Percentiles rank a stretch among this genome's conserved stretches.
phyloP scores from a whole-genome alignment of 2,329 filamentous ascomycete genomes.

The Xylaria sp. region DNA sequence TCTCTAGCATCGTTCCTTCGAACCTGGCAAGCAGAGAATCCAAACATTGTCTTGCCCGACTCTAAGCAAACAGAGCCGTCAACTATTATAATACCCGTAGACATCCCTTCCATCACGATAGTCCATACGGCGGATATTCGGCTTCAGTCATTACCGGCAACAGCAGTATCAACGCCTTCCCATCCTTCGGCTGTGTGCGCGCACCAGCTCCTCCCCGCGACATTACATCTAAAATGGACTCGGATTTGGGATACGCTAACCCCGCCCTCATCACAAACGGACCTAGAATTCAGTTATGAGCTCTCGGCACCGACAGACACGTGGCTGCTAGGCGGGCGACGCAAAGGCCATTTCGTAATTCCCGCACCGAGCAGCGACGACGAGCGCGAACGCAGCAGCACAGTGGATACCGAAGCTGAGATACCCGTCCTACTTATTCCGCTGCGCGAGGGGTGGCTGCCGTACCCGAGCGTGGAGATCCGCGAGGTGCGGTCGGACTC shows the following conservation, averaged over 20 bases:
- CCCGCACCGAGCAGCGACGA: constrained; percentile 50
- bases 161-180: constrained; percentile 44
- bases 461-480: constrained; percentile 83
- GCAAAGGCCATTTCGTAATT: constrained; percentile 80
- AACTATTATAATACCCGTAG: constrained; percentile 87
- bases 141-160: constrained; percentile 55
- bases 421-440: constrained; percentile 83
- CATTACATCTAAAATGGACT: constrained; percentile 71
- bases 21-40: constrained; percentile 54
- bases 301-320: constrained; percentile 77
- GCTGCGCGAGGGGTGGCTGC: constrained; percentile 79
- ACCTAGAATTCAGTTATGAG: constrained; percentile 85
- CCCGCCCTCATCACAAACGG: constrained; percentile 48
- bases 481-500: constrained; percentile 62
- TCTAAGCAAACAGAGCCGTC: constrained; percentile 57
- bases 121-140: constrained; percentile 81
- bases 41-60: constrained; percentile 49
- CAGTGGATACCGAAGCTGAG: constrained; percentile 62
- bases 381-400: constrained; percentile 50
- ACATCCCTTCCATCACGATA: constrained; percentile 84
- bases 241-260: constrained; percentile 68
- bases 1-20: constrained; percentile 51
- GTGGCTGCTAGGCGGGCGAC: constrained; percentile 87
- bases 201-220: constrained; percentile 74
- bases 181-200: constrained; percentile 60